Percentiles rank a stretch among this genome's conserved stretches.
These are phyloP conservation scores for Mycena polygramma DNA, from an alignment of 768 basidiomycete genomes.

Conservation along the genomic window DNA sequence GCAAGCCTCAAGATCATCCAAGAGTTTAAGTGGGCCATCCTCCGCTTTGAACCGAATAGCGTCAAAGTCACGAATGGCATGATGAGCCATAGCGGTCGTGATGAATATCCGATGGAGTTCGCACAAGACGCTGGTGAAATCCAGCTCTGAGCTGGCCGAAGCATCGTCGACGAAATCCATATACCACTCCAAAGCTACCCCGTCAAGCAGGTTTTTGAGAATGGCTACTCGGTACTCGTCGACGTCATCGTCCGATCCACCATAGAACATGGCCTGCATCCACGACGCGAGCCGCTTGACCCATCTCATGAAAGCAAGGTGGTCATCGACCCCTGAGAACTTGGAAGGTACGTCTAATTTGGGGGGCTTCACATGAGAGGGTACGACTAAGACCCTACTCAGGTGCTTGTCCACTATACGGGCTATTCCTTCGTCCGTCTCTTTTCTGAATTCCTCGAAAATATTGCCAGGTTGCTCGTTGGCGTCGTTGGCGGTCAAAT, in stretches of 20 bases:
- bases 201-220: background rate
- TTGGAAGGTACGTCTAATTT: background rate
- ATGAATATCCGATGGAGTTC: slow-evolving; percentile 6
- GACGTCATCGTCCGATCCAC: background rate
- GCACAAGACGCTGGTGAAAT: background rate
- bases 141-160: background rate
- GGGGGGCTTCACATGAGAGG: slow-evolving; percentile 1
- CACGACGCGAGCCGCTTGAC: background rate
- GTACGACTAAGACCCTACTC: background rate
- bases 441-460: background rate
- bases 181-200: background rate
- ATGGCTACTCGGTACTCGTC: background rate
- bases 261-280: slow-evolving; percentile 4
- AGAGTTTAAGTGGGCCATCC: background rate
- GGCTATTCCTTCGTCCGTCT: background rate
- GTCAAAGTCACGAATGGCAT: slow-evolving; percentile 3
- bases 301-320: background rate
- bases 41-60: background rate
- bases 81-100: slow-evolving; percentile 1
- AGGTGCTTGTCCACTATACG: background rate
- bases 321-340: background rate
- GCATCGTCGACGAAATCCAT: background rate
- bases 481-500: background rate
- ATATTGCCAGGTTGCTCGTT: background rate
- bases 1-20: background rate